Evolutionary conservation across 1,139 yeast species (phyloP).

Genomic region (Blastobotrys arbuscula): DNA sequence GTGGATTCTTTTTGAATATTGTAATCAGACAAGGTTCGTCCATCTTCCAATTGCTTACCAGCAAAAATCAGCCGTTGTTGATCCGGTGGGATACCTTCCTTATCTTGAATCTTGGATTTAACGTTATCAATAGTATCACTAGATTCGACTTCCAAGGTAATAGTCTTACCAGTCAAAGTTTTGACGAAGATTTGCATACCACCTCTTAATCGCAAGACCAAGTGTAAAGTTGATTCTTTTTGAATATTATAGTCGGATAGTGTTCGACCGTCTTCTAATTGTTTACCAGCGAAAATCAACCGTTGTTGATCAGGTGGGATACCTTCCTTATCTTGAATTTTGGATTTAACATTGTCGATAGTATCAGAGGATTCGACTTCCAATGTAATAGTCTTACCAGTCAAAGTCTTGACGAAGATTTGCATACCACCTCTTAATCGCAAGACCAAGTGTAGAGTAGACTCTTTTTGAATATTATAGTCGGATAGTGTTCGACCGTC

Average conservation of each 20-base stretch:
- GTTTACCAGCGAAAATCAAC: slow-evolving; percentile 89
- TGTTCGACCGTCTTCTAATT: slow-evolving; percentile 90
- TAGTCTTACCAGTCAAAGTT: slow-evolving; percentile 72
- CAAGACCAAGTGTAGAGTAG: slow-evolving; percentile 79
- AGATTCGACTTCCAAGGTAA: slow-evolving; percentile 91
- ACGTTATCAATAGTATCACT: slow-evolving; percentile 93
- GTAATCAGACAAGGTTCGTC: slow-evolving; percentile 88
- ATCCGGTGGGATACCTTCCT: slow-evolving; percentile 94
- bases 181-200: slow-evolving; percentile 67
- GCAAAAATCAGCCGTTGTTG: slow-evolving; percentile 90
- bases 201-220: slow-evolving; percentile 88
- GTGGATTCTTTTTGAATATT: slow-evolving; percentile 94
- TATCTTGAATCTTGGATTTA: slow-evolving; percentile 90
- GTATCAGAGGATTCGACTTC: slow-evolving; percentile 95
- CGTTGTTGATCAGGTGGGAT: slow-evolving; percentile 95
- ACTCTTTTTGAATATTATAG: slow-evolving; percentile 94
- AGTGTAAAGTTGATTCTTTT: slow-evolving; percentile 85
- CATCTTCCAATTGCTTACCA: slow-evolving; percentile 92
- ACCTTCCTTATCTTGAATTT: slow-evolving; percentile 93
- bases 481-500: slow-evolving; percentile 90
- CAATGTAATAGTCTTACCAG: slow-evolving; percentile 78
- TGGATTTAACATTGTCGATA: slow-evolving; percentile 88
- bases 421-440: slow-evolving; percentile 59
- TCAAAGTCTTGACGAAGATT: slow-evolving; percentile 65
- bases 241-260: slow-evolving; percentile 91